Percentiles rank a stretch among this genome's conserved stretches.
phyloP scores from a whole-genome alignment of 345 rosid species.

The Aegle marmelos region DNA sequence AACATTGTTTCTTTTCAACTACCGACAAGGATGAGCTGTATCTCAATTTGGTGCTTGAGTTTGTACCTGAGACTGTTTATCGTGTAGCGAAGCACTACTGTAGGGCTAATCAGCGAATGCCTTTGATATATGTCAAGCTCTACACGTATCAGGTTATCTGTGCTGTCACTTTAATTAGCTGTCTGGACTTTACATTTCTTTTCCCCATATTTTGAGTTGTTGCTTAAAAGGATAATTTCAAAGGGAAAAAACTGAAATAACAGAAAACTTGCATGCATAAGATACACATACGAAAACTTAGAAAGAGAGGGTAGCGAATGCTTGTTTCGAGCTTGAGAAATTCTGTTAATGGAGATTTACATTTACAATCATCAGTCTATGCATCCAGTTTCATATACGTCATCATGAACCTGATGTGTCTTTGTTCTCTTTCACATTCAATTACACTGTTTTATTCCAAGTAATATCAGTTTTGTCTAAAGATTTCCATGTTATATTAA shows the following conservation, averaged over 20 bases:
- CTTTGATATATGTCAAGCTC: slow-evolving; percentile 22
- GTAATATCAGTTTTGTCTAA: neutral
- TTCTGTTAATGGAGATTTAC: neutral
- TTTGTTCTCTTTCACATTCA: neutral
- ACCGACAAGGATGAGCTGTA: slow-evolving; percentile 23
- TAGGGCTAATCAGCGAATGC: slow-evolving; percentile 23
- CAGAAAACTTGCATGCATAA: neutral
- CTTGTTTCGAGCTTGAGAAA: neutral
- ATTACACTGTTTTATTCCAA: neutral
- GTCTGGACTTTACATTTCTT: neutral
- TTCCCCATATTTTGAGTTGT: no score
- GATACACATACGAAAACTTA: neutral
- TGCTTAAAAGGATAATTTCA: no score
- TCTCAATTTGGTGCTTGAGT: slow-evolving; percentile 22
- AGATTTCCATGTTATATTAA: neutral
- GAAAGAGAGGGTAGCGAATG: neutral
- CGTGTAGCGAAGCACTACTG: slow-evolving; percentile 23
- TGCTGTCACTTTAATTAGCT: neutral
- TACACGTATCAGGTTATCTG: slow-evolving; percentile 21
- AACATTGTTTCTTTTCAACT: slow-evolving; percentile 21
- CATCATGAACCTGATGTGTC: neutral
- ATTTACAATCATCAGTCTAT: neutral
- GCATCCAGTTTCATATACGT: neutral
- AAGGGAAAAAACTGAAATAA: neutral
- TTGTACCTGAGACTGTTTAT: slow-evolving; percentile 25